Base-by-base conservation (phyloP, 805 yeast species). In the Saccharomycopsis sp. region DNA sequence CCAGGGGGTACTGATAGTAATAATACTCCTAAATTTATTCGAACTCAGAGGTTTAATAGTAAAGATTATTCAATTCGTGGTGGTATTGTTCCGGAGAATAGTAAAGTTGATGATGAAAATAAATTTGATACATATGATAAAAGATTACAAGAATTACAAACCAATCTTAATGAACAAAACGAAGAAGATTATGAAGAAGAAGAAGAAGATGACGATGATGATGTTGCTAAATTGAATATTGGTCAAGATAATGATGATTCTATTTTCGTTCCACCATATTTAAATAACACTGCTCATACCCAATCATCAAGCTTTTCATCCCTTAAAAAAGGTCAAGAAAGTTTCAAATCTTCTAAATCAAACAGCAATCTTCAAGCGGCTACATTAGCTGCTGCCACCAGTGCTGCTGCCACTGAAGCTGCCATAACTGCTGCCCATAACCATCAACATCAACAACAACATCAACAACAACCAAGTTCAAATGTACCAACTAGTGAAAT, bases 221-320 rank as follows among this genome's bases (percentile, higher is more conserved):
- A n/a, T n/a, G 41, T 28, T 11, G 26, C 31, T n/a, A 29, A n/a
- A 4, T 5, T 28, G 11, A 38, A 23, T 8, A 26, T 19, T 24
- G 14, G 34, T 19, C 34, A 27, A 16, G 32, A 32, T 16, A 39
- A 43, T 39, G 32, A 37, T 13, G 27, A 35, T 4, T 40, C 45
- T 19, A 41, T 50, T 20, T 44, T 44, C 29, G 48, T 50, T 22
- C 53, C 53, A 13, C 51, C 53, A 27, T 50, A 50, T 26, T 37
- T 50, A 35, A 50, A 50, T 38, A 50, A 50, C 32, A 44, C 49
- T n/a, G 48, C 47, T 7, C 52, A 48, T 23, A 47, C 46, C 9
- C 50, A 41, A 40, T 21, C 40, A 5, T 35, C 39, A 9, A 48
- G 50, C 24, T 44, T 47, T 33, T 44, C 48, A n/a, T 38, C 42